Evolutionary conservation across 768 basidiomycete species (phyloP).

Genomic region (Punctularia strigosozonata): DNA sequence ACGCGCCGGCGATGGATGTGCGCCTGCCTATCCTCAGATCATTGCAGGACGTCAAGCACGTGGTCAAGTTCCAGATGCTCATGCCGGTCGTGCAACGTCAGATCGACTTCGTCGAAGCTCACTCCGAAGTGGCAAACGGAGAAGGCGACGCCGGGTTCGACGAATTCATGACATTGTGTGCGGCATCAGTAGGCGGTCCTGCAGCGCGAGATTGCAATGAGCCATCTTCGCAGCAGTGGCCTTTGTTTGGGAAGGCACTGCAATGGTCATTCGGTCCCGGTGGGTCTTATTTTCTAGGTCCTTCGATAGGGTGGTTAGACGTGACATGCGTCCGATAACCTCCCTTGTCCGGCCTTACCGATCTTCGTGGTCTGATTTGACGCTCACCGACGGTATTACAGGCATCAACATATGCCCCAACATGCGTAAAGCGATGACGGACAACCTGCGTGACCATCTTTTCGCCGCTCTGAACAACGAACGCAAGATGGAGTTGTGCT

Average conservation of each 20-base stretch:
- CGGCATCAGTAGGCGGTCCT: slow-evolving; percentile 43
- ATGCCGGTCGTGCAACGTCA: slow-evolving; percentile 42
- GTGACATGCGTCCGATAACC: too few species aligned
- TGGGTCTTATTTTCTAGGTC: slow-evolving; percentile 14
- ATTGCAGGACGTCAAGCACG: slow-evolving; percentile 35
- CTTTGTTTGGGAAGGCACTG: slow-evolving; percentile 31
- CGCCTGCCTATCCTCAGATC: slow-evolving; percentile 43
- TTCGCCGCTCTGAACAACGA: slow-evolving; percentile 41
- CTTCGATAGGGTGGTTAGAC: too few species aligned
- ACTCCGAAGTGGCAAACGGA: background rate
- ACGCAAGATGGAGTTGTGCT: slow-evolving; percentile 43
- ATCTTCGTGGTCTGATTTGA: too few species aligned
- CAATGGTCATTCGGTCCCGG: slow-evolving; percentile 35
- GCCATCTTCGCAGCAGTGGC: slow-evolving; percentile 34
- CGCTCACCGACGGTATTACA: too few species aligned
- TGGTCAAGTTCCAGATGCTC: slow-evolving; percentile 39
- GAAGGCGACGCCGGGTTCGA: slow-evolving; percentile 27
- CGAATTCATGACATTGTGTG: slow-evolving; percentile 18
- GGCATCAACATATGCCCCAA: too few species aligned
- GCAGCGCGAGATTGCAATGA: slow-evolving; percentile 33
- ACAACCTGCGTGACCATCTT: too few species aligned
- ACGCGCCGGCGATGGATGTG: slow-evolving; percentile 34
- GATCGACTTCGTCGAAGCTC: slow-evolving; percentile 11
- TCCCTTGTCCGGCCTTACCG: too few species aligned
- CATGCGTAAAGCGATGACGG: too few species aligned